Conservation (phyloP, 2,329 filamentous ascomycete species). For the Plectosphaerella sp. region DNA sequence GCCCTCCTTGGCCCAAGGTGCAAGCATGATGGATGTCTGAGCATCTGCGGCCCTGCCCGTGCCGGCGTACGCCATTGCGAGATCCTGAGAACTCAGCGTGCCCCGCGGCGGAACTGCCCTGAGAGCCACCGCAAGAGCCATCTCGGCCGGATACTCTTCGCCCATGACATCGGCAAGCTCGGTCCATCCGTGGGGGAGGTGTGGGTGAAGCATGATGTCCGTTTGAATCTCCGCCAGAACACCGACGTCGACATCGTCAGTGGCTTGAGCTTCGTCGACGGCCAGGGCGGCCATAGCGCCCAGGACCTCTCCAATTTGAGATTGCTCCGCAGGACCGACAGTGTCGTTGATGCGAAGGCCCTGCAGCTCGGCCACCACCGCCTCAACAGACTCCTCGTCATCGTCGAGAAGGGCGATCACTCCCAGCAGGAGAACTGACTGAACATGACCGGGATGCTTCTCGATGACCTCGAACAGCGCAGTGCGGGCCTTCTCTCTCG, state of each 20-base stretch:
- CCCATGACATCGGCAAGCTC: slow-evolving; percentile 60
- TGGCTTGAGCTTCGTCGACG: slow-evolving; percentile 39
- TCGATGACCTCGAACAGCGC: slow-evolving; percentile 79
- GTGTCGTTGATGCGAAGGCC: slow-evolving; percentile 63
- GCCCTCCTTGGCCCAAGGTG: slow-evolving; percentile 68
- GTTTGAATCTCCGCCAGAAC: slow-evolving; percentile 63
- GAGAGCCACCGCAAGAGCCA: slow-evolving; percentile 76
- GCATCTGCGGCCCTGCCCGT: slow-evolving; percentile 69
- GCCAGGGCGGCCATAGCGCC: slow-evolving; percentile 65
- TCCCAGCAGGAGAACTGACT: slow-evolving; percentile 75
- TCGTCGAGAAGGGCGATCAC: slow-evolving; percentile 78
- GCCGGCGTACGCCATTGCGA: slow-evolving; percentile 70
- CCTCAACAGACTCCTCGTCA: slow-evolving; percentile 74
- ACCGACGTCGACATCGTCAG: slow-evolving; percentile 40
- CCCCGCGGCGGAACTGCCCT: slow-evolving; percentile 71
- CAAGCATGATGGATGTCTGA: slow-evolving; percentile 71
- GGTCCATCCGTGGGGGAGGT: slow-evolving; percentile 76
- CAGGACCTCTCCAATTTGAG: slow-evolving; percentile 69
- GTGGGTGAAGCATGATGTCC: slow-evolving; percentile 77
- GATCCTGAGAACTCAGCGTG: slow-evolving; percentile 59
- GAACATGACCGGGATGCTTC: slow-evolving; percentile 68
- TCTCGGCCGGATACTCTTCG: slow-evolving; percentile 57
- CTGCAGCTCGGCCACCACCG: slow-evolving; percentile 74
- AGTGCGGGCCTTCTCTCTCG: slow-evolving; percentile 71
- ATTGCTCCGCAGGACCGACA: slow-evolving; percentile 59